These are phyloP conservation scores for Cinchona pubescens DNA, from an alignment of 257 asterid species.

Conservation along the genomic window DNA sequence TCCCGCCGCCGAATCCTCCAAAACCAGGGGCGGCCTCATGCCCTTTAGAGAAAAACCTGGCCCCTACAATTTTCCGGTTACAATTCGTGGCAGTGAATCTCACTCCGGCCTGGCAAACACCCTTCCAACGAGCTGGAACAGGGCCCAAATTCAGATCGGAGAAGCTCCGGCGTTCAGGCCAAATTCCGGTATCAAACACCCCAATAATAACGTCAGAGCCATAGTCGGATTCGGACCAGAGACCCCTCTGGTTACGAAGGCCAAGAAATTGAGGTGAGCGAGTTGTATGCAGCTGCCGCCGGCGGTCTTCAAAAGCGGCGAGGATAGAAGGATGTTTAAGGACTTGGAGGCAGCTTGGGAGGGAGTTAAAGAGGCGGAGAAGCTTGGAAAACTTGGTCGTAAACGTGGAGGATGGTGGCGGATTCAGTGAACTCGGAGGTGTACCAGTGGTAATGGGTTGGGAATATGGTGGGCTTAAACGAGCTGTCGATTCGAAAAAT, in stretches of 20 bases:
- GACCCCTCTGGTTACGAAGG: slow-evolving; percentile 58
- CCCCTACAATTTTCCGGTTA: slow-evolving; percentile 74
- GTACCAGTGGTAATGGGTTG: slow-evolving; percentile 93
- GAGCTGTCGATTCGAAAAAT: slow-evolving; percentile 63
- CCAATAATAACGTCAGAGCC: slow-evolving; percentile 67
- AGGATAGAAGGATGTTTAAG: slow-evolving; percentile 71
- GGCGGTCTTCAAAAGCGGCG: slow-evolving; percentile 73
- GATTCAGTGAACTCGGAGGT: slow-evolving; percentile 69
- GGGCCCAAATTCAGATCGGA: slow-evolving; percentile 65
- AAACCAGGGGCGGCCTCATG: slow-evolving; percentile 84
- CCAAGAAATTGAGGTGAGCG: no score
- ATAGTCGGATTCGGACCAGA: slow-evolving; percentile 26
- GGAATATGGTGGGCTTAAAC: slow-evolving; percentile 82
- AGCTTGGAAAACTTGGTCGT: slow-evolving; percentile 91
- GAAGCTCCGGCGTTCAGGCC: slow-evolving; percentile 96
- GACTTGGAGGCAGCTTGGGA: slow-evolving; percentile 53
- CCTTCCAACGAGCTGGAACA: slow-evolving; percentile 66
- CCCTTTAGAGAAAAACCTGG: slow-evolving; percentile 68
- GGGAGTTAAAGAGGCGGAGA: slow-evolving; percentile 73
- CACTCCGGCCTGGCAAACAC: slow-evolving; percentile 83
- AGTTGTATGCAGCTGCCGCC: slow-evolving; percentile 87
- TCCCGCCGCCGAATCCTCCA: no score
- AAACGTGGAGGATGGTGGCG: slow-evolving; percentile 67
- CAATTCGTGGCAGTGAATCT: slow-evolving; percentile 55
- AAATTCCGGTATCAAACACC: slow-evolving; percentile 80